These are phyloP conservation scores for Inonotus hispidus DNA, from an alignment of 1,284 basidiomycete species.

Conservation along the genomic window DNA sequence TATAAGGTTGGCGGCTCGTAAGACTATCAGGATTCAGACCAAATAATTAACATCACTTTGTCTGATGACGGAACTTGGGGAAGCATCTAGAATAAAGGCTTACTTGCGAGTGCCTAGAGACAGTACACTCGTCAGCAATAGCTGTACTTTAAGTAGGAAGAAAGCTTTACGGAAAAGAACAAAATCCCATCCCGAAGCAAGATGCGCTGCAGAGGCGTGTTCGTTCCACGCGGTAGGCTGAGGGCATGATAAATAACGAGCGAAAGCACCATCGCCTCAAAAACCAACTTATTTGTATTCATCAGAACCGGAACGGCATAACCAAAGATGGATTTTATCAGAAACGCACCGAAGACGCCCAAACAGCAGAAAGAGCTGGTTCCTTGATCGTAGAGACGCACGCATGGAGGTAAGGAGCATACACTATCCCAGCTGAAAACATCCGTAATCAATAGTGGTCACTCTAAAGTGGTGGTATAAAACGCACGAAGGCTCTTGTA, in stretches of 20 bases:
- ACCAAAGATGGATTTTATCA: background rate
- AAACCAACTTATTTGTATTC: constrained; percentile 19
- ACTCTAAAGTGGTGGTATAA: background rate
- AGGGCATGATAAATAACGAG: constrained; percentile 20
- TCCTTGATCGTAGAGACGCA: background rate
- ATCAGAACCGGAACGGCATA: background rate
- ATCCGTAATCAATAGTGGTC: too few relatives aligned
- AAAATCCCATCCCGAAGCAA: constrained; percentile 22
- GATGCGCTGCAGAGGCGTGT: constrained; percentile 8
- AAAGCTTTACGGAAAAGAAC: constrained; percentile 20
- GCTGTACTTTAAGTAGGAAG: background rate
- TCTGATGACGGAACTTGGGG: too few relatives aligned
- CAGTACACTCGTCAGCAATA: background rate
- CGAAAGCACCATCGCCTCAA: constrained; percentile 20
- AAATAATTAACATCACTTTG: too few relatives aligned
- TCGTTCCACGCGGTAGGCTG: constrained; percentile 18
- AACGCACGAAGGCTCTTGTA: background rate
- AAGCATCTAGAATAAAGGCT: background rate
- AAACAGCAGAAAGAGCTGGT: constrained; percentile 6
- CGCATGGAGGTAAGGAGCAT: background rate
- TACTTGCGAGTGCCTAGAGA: background rate
- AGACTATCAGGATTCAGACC: background rate
- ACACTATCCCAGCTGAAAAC: constrained; percentile 9
- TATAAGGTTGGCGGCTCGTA: constrained; percentile 11
- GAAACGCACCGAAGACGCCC: constrained; percentile 16